Conservation (phyloP, 1,284 basidiomycete species). For the Boletus nobilissimus region DNA sequence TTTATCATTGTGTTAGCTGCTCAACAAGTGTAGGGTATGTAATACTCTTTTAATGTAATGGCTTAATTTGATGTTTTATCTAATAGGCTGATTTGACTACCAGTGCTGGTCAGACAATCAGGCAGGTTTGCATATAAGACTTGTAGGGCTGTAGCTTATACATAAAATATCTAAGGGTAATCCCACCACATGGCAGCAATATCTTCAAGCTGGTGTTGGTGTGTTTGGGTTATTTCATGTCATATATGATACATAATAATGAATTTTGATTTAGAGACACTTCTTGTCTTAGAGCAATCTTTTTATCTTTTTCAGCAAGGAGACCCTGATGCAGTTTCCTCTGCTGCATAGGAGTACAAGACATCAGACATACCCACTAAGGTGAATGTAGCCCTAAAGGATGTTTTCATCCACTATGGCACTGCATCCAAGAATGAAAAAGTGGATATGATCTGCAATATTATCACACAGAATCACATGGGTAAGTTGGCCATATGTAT, state of each 20-base stretch:
- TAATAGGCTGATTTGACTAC: neutral
- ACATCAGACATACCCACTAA: neutral
- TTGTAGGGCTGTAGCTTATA: neutral
- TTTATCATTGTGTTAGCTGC: neutral
- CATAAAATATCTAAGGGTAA: neutral
- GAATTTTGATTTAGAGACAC: neutral
- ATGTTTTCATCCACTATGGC: neutral
- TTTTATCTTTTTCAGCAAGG: too few species aligned
- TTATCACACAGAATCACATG: neutral
- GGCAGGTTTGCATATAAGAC: neutral
- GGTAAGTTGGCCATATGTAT: neutral
- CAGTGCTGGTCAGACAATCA: neutral
- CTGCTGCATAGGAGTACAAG: neutral
- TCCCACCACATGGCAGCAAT: neutral
- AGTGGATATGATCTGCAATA: neutral
- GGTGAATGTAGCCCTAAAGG: neutral
- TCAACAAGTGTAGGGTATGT: neutral
- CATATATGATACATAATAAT: neutral
- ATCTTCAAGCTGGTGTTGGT: too few species aligned
- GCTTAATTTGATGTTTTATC: neutral
- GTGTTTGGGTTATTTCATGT: neutral
- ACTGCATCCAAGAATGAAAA: neutral
- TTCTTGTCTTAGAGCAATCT: neutral
- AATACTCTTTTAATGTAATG: neutral
- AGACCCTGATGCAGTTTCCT: neutral